Evolutionary conservation across 129 eudicot species (phyloP), one percentile per base, ranked within the genome.

Genomic region (Chrysanthemum seticuspe): DNA sequence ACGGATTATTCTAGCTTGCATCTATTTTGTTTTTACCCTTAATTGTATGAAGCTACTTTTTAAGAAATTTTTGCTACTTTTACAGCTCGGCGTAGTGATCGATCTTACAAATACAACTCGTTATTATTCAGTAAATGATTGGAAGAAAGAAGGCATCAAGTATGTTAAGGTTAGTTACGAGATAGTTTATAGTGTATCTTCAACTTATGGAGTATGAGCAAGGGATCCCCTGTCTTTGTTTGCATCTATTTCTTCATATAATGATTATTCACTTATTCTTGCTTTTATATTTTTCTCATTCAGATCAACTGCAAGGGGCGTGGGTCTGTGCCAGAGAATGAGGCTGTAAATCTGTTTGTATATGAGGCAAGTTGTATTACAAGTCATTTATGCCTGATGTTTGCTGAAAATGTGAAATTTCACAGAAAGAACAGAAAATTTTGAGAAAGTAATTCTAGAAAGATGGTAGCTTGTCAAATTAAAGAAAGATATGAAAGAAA

Each of bases 281-380:
- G 49, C 63, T 34, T 44, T 29, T 15, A 47, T 68, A 53, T 70
- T 40, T 64, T 21, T 72, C 13, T 65, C 55, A 49, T 70, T 68
- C 72, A 95, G 99, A 88, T 95, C 65, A 82, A 86, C 67, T 95
- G 99, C 91, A 91, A 86, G 86, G 99, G 99, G 68, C 97, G 99
- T 50, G 99, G 83, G 80, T 86, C 99, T 80, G 99, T 90, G 79
- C 99, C 99, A 31, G 99, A 90, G 53, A 95, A 90, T 14, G 99
- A 90, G 81, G 95, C 91, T 64, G 99, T 90, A 65, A 95, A 95
- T 82, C 83, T 73, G 67, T 95, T 95, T 82, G 89, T 95, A 66
- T 85, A 81, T 52, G 99, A 95, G 93, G 97, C 85, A 78, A 73
- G 73, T 70, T 78, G 55, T 73, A 63, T 50, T 61, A 56, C 19